Conservation (phyloP, 2,329 filamentous ascomycete genomes). For the Juglanconis sp. region DNA sequence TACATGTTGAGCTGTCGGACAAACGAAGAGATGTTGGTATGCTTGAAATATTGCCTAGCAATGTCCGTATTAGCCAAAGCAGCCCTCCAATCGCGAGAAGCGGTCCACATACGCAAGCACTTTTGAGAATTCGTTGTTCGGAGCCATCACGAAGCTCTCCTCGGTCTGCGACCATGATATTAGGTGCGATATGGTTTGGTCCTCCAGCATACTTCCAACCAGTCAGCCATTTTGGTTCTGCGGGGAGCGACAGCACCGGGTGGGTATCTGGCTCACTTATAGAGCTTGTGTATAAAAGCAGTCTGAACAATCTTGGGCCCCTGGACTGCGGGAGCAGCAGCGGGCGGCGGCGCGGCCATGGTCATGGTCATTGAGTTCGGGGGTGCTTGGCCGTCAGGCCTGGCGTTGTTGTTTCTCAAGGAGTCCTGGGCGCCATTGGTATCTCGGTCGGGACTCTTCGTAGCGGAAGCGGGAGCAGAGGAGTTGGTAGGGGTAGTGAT, state of each 20-base stretch:
- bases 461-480: conserved; percentile 39
- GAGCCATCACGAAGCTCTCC: conserved; percentile 98
- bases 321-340: conserved; percentile 73
- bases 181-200: conserved; percentile 85
- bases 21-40: conserved; percentile 98
- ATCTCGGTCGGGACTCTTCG: conserved; percentile 41
- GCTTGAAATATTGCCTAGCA: conserved; percentile 92
- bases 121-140: conserved; percentile 95
- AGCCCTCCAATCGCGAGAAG: conserved; percentile 16
- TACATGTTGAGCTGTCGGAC: conserved; percentile 99
- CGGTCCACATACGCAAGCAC: conserved; percentile 77
- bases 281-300: conserved; percentile 97
- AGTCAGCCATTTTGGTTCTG: conserved; percentile 24
- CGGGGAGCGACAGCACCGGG: not conserved
- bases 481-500: conserved; percentile 52
- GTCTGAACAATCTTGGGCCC: conserved; percentile 98
- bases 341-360: conserved; percentile 48
- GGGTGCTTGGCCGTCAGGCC: conserved; percentile 34
- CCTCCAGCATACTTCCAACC: conserved; percentile 87
- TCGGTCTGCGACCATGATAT: conserved; percentile 94
- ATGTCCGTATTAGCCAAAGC: conserved; percentile 6
- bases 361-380: conserved; percentile 41
- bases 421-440: conserved; percentile 34
- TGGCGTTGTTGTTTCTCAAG: conserved; percentile 33
- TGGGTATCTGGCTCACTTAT: conserved; percentile 64